Evolutionary conservation across 2,329 filamentous ascomycete genomes (phyloP).

Genomic region (Fusarium stilboides): DNA sequence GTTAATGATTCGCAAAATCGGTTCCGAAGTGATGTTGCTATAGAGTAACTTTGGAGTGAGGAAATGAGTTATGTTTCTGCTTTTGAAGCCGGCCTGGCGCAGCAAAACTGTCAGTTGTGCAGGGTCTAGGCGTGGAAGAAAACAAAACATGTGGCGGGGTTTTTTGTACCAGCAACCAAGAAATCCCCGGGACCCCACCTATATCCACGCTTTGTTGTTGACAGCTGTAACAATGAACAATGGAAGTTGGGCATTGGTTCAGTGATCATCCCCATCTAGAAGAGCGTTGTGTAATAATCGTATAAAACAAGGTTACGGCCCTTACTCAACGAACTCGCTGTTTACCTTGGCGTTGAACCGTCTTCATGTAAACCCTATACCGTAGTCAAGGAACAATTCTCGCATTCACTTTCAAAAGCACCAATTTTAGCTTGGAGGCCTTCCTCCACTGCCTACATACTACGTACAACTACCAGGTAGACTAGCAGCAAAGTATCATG

Average conservation of each 20-base stretch:
- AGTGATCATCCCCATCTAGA: background rate
- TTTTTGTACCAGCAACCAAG: constrained; percentile 41
- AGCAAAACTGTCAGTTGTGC: constrained; percentile 2
- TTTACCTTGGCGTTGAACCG: background rate
- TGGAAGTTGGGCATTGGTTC: no score
- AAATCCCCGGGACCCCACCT: constrained; percentile 40
- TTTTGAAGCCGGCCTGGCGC: background rate
- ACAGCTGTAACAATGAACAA: constrained; percentile 6
- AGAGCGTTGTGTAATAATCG: background rate
- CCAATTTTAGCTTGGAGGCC: constrained; percentile 3
- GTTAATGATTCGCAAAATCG: background rate
- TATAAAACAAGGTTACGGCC: background rate
- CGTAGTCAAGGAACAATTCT: background rate
- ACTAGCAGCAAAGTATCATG: background rate
- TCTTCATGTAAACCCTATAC: background rate
- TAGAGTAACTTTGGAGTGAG: background rate
- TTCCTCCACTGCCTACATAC: background rate
- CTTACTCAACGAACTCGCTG: background rate
- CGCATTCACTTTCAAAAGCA: background rate
- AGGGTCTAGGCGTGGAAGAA: constrained; percentile 34
- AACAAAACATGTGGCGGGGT: constrained; percentile 47
- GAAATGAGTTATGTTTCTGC: background rate
- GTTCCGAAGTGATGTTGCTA: background rate
- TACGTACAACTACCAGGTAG: no score
- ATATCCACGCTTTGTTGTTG: constrained; percentile 15